A percentile compares a stretch with the other conserved stretches of the same genome.
Conservation (phyloP, 805 yeast genomes). For the Nakazawaea laoshanensis region DNA sequence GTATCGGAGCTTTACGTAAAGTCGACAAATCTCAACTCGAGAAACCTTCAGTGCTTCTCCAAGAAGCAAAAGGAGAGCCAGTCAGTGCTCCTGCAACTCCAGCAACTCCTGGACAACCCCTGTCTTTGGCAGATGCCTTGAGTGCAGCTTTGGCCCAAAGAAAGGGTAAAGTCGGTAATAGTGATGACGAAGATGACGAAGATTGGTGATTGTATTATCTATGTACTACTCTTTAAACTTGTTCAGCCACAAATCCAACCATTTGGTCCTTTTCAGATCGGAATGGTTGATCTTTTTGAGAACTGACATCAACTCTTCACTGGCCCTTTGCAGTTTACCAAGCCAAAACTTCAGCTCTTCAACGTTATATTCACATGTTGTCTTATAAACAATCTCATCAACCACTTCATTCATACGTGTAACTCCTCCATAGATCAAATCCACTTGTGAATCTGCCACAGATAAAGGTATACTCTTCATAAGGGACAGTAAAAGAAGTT, state of each 20-base stretch:
- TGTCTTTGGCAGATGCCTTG: conserved; percentile 74
- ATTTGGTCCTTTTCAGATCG: conserved; percentile 45
- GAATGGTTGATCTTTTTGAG: conserved; percentile 39
- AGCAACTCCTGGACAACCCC: conserved; percentile 48
- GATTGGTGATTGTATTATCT: conserved; percentile 43
- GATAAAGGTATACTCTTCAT: conserved; percentile 45
- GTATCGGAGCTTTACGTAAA: conserved; percentile 59
- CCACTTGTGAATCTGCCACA: conserved; percentile 10
- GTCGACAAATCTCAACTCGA: conserved; percentile 82
- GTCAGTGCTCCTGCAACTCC: conserved; percentile 27
- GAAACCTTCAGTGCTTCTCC: conserved; percentile 62
- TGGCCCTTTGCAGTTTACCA: conserved; percentile 14
- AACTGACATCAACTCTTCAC: conserved; percentile 22
- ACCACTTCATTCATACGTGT: conserved; percentile 32
- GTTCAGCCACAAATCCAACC: conserved; percentile 46
- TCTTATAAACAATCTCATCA: conserved; percentile 52
- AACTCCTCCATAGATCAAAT: conserved; percentile 24
- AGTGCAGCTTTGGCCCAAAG: conserved; percentile 80
- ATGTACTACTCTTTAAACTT: conserved; percentile 26
- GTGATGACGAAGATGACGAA: conserved; percentile 80
- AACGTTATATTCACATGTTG: conserved; percentile 36
- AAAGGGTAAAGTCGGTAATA: conserved; percentile 70
- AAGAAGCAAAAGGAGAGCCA: conserved; percentile 63
- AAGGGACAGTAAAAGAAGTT: conserved; percentile 48
- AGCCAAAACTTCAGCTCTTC: conserved; percentile 25